A percentile compares a stretch with the other conserved stretches of the same genome.
These are phyloP conservation scores for Fraxinus latifolia DNA, from an alignment of 305 asterid genomes.

Conservation along the genomic window DNA sequence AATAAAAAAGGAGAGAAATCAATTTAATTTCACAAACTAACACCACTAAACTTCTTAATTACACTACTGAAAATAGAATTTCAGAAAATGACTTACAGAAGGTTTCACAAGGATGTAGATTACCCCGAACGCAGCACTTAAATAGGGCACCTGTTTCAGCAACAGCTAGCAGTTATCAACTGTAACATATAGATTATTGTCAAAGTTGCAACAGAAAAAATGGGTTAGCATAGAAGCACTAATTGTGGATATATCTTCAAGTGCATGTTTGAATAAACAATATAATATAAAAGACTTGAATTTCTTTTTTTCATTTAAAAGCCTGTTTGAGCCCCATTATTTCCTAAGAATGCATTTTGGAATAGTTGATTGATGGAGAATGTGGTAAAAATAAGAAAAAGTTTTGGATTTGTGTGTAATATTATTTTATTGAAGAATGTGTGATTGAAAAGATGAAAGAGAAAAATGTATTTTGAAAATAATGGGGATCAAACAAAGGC, in stretches of 20 bases:
- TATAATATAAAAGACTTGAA: not conserved
- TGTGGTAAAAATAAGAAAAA: not conserved
- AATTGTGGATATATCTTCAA: not conserved
- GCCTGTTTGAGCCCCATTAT: not conserved
- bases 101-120: constrained; percentile 82
- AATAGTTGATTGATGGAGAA: not conserved
- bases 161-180: constrained; percentile 17
- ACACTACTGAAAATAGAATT: not conserved
- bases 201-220: constrained; percentile 5
- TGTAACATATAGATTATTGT: not conserved
- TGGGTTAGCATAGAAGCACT: not conserved
- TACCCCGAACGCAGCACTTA: constrained; percentile 84
- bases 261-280: not conserved
- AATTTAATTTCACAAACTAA: not conserved
- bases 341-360: not conserved
- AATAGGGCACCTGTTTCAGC: constrained; percentile 73
- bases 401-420: not conserved
- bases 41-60: not conserved
- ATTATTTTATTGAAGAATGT: not conserved
- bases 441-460: not conserved
- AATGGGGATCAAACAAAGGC: not conserved
- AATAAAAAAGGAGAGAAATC: constrained; percentile 11
- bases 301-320: not conserved
- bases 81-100: constrained; percentile 49
- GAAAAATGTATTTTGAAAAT: not conserved